Percentiles rank a stretch among this genome's conserved stretches.
Evolutionary conservation across 352 stramenopile genomes (phyloP).

Genomic region (Globisporangium abappressorium): DNA sequence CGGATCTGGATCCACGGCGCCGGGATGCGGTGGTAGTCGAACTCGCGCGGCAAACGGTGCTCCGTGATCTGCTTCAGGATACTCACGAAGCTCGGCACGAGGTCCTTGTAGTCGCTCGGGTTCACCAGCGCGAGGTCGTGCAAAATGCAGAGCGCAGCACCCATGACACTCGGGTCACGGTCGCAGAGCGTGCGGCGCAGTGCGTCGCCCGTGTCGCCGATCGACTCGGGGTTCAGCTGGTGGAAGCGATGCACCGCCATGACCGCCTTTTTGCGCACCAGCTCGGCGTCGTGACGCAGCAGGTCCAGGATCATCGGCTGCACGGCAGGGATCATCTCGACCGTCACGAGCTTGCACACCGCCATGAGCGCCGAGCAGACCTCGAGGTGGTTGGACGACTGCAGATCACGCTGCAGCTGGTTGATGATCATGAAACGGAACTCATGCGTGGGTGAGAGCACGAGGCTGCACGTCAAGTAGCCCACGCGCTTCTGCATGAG

Average conservation of each 20-base stretch:
- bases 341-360: conserved; percentile 95
- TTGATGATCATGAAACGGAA: conserved; percentile 99
- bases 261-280: conserved; percentile 99
- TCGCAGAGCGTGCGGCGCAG: conserved; percentile 97
- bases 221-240: conserved; percentile 95
- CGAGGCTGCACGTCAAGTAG: conserved; percentile 94
- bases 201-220: conserved; percentile 88
- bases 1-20: conserved; percentile 99
- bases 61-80: conserved; percentile 99
- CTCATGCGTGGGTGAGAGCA: conserved; percentile 97
- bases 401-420: conserved; percentile 95
- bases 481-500: conserved; percentile 98
- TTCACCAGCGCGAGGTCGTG: conserved; percentile 92
- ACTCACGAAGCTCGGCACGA: conserved; percentile 97
- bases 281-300: conserved; percentile 94
- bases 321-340: conserved; percentile 98
- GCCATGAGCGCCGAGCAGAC: conserved; percentile 95
- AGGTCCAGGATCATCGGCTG: conserved; percentile 95
- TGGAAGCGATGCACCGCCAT: conserved; percentile 98
- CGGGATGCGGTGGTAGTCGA: conserved; percentile 99
- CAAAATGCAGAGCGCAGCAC: conserved; percentile 91
- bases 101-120: conserved; percentile 96
- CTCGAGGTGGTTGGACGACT: conserved; percentile 92
- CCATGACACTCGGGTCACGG: conserved; percentile 99
- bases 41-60: conserved; percentile 97